phyloP scores from a whole-genome alignment of 1,139 yeast genomes.

The Candida tetrigidarum region DNA sequence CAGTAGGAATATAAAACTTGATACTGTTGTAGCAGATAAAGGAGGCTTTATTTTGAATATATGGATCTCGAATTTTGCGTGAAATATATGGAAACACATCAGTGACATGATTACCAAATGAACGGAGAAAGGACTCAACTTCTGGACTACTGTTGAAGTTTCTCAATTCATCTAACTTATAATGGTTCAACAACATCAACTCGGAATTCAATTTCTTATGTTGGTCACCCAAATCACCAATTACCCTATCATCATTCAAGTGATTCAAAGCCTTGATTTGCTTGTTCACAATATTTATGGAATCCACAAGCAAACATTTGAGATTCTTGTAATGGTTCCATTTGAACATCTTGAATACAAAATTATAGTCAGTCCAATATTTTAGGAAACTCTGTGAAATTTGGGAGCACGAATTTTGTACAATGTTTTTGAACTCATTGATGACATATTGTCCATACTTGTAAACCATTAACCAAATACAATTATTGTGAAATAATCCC shows the following conservation, averaged over 20 bases:
- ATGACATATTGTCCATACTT: slow-evolving; percentile 24
- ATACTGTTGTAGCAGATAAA: slow-evolving; percentile 13
- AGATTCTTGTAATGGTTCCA: slow-evolving; percentile 22
- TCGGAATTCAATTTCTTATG: slow-evolving; percentile 13
- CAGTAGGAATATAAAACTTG: slow-evolving; percentile 15
- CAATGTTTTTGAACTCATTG: slow-evolving; percentile 15
- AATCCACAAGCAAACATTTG: slow-evolving; percentile 16
- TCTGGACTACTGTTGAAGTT: slow-evolving; percentile 10
- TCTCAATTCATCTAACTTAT: slow-evolving; percentile 10
- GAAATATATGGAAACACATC: neutral
- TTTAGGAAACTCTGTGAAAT: slow-evolving; percentile 15
- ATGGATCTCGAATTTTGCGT: neutral
- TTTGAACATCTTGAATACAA: slow-evolving; percentile 23
- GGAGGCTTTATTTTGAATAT: slow-evolving; percentile 12
- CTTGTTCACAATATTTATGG: slow-evolving; percentile 18
- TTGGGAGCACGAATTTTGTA: neutral
- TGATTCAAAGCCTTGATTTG: slow-evolving; percentile 18
- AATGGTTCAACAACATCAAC: slow-evolving; percentile 13
- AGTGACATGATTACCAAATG: slow-evolving; percentile 4
- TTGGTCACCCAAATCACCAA: slow-evolving; percentile 10
- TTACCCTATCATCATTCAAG: slow-evolving; percentile 5
- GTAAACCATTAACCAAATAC: slow-evolving; percentile 26
- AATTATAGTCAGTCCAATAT: slow-evolving; percentile 23
- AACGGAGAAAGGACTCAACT: slow-evolving; percentile 9
- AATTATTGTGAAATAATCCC: slow-evolving; percentile 19